phyloP scores from a whole-genome alignment of 495 filamentous ascomycete genomes.

The Neurospora tetrasperma region DNA sequence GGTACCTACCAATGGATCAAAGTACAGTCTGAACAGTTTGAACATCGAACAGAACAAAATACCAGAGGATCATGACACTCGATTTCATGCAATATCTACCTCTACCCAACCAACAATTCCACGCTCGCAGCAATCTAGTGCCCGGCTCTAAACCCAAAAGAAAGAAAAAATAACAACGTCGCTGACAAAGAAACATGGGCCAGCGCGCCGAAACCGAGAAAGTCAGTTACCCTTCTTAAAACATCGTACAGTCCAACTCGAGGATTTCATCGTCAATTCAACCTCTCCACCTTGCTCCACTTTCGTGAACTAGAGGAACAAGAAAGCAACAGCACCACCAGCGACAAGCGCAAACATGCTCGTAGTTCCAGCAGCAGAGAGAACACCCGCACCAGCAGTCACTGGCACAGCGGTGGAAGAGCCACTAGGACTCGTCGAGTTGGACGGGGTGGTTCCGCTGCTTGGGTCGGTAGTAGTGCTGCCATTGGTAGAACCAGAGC shows the following conservation, averaged over 20 bases:
- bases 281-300: not conserved
- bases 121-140: not conserved
- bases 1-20: not conserved
- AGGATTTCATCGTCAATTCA: not conserved
- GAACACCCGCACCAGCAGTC: conserved; percentile 24
- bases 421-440: conserved; percentile 13
- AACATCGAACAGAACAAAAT: not conserved
- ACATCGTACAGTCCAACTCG: not conserved
- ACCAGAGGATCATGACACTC: not conserved
- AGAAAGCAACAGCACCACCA: conserved; percentile 1
- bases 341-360: conserved; percentile 16
- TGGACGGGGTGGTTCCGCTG: conserved; percentile 6
- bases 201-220: not conserved
- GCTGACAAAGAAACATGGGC: not conserved
- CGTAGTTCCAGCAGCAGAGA: conserved; percentile 26
- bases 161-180: not conserved
- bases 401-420: conserved; percentile 13
- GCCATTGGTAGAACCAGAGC: conserved; percentile 7
- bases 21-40: not conserved
- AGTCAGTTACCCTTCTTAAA: no score
- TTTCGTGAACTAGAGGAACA: not conserved
- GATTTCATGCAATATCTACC: not conserved
- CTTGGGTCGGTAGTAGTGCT: conserved; percentile 4
- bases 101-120: not conserved
- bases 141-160: not conserved